Evolutionary conservation across 768 basidiomycete genomes (phyloP).

Genomic region (Auriscalpium vulgare): DNA sequence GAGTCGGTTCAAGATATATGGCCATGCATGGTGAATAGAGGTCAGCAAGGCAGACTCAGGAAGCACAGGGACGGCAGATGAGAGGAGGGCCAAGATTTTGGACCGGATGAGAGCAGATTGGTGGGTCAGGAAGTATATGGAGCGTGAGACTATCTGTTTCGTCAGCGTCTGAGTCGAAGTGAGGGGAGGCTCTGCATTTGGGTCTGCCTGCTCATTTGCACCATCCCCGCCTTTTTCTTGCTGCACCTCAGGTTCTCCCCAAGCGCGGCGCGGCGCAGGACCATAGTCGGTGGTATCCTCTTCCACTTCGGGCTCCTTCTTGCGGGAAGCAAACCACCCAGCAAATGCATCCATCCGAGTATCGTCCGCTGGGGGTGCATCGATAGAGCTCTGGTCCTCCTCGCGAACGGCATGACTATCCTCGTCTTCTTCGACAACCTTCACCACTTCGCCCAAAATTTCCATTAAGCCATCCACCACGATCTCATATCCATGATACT

Average conservation of each 20-base stretch:
- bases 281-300: slow-evolving; percentile 45
- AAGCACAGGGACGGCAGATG: slow-evolving; percentile 64
- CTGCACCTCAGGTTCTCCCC: slow-evolving; percentile 34
- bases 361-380: slow-evolving; percentile 17
- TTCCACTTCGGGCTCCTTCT: slow-evolving; percentile 25
- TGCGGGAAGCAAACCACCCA: slow-evolving; percentile 54
- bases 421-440: slow-evolving; percentile 58
- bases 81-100: slow-evolving; percentile 69
- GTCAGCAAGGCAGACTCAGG: slow-evolving; percentile 73
- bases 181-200: slow-evolving; percentile 39
- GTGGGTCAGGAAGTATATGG: slow-evolving; percentile 87
- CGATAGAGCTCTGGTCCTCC: slow-evolving; percentile 2
- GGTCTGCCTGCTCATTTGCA: slow-evolving; percentile 22
- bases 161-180: slow-evolving; percentile 72
- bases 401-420: slow-evolving; percentile 17
- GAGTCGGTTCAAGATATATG: slow-evolving; percentile 84
- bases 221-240: slow-evolving; percentile 19
- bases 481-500: slow-evolving; percentile 87
- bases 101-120: slow-evolving; percentile 79
- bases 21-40: slow-evolving; percentile 85
- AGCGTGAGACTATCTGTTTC: slow-evolving; percentile 79
- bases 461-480: slow-evolving; percentile 84
- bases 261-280: slow-evolving; percentile 49
- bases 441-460: slow-evolving; percentile 79
- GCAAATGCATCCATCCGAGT: slow-evolving; percentile 45